Base-by-base conservation (phyloP, 2,329 filamentous ascomycete species). In the Colletotrichum noveboracense region DNA sequence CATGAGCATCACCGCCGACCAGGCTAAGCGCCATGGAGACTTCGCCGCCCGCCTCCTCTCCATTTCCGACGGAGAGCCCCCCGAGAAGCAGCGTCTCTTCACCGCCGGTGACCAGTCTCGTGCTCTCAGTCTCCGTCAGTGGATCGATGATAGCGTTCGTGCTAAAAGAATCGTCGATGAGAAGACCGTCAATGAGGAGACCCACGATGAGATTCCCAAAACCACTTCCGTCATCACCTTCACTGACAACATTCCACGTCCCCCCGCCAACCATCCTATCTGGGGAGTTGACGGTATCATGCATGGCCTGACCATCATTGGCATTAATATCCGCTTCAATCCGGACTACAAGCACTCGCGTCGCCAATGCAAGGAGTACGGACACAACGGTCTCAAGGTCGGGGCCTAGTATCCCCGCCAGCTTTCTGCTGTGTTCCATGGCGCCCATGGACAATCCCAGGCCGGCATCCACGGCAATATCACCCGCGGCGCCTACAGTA, bases 321-420 rank as follows among this genome's bases (percentile, higher is more conserved):
- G 7, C 32, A 66, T 61, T 18, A 34, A 58, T 36, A 6, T 64
- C 21, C 76, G 81, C 68, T 66, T 78, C 26, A 77, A 82, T 71
- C 78, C 74, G 2, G 9, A 62, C 2, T 80, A 69, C 43, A 7
- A 24, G 0, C 0, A 74, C 58, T 14, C 70, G 10, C 75, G 79
- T 55, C 76, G 69, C 2, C 13, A 64, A 3, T 77, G 79, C 10
- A 71, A 78, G 6, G 73, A 80, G 1, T 76, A 30, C 21, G 75
- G 82, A 16, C 76, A 85, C 76, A 87, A 87, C 77, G 80, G 80
- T 6, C 78, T 86, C 4, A 14, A 4, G 0, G 78, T 83, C 5
- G 85, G 86, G 10, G 78, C 88, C 34, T 92, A 91, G 90, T 92
- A 86, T 86, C 89, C 90, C 0, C 84, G 84, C 1, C 90, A 91